Evolutionary conservation across 306 rosid species (phyloP).

Genomic region (Urtica urens): DNA sequence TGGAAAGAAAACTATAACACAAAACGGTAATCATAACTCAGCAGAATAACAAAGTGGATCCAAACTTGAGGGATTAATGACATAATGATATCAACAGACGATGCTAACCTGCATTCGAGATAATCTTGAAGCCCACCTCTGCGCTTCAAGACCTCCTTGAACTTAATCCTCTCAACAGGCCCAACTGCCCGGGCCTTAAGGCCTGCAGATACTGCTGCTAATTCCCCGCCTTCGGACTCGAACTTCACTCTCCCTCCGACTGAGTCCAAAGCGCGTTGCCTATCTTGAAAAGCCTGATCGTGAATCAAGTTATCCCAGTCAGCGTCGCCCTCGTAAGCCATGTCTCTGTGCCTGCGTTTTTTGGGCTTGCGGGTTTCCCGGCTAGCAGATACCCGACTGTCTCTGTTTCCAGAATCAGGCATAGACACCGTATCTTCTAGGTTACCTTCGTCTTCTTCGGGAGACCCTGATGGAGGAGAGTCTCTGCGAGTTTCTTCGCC

Average conservation of each 20-base stretch:
- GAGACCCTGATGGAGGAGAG: constrained; percentile 35
- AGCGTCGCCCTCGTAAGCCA: constrained; percentile 99
- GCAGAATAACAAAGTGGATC: constrained; percentile 3
- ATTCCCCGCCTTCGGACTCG: constrained; percentile 58
- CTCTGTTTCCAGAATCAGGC: constrained; percentile 40
- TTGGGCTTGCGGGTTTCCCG: constrained; percentile 47
- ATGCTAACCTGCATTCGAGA: constrained; percentile 75
- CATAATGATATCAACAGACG: constrained; percentile 18
- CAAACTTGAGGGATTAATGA: constrained; percentile 14
- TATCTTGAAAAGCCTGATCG: constrained; percentile 39
- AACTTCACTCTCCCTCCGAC: constrained; percentile 39
- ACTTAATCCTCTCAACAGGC: constrained; percentile 85
- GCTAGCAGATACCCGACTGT: constrained; percentile 33
- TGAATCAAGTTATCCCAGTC: constrained; percentile 71
- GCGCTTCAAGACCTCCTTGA: constrained; percentile 89
- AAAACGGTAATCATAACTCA: not conserved
- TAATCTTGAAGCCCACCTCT: constrained; percentile 93
- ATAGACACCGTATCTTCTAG: constrained; percentile 40
- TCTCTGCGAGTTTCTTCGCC: constrained; percentile 25
- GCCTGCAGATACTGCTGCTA: constrained; percentile 90
- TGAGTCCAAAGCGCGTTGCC: constrained; percentile 29
- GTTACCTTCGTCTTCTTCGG: constrained; percentile 47
- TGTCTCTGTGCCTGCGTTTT: constrained; percentile 77
- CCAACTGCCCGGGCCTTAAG: constrained; percentile 73
- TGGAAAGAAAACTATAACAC: too few relatives aligned